Percentiles rank a stretch among this genome's conserved stretches.
Conservation (phyloP, 192 early-diverging fungal species). For the Linderina pennispora region DNA sequence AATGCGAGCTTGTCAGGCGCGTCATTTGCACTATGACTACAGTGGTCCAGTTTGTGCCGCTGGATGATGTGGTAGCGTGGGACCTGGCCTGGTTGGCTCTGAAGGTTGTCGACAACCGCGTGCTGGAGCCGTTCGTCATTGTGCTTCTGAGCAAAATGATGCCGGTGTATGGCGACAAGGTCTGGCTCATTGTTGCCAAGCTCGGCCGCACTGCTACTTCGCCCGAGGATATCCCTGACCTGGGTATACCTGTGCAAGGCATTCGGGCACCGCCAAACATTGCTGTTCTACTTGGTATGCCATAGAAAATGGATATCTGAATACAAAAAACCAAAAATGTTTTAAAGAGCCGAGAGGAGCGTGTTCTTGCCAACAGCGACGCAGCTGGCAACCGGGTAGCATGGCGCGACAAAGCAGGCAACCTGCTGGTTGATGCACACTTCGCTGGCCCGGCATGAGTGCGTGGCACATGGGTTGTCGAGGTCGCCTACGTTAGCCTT, state of each 20-base stretch:
- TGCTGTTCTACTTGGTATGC: conserved; percentile 5
- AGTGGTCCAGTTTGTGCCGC: conserved; percentile 19
- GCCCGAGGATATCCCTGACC: conserved; percentile 4
- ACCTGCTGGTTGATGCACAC: conserved; percentile 7
- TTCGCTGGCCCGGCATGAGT: conserved; percentile 2
- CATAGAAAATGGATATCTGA: neutral
- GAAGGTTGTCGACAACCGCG: conserved; percentile 4
- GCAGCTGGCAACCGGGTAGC: conserved; percentile 9
- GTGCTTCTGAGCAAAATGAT: conserved; percentile 23
- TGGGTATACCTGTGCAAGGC: conserved; percentile 5
- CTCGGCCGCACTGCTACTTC: conserved; percentile 2
- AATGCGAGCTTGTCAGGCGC: conserved; percentile 5
- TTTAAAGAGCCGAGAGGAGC: neutral
- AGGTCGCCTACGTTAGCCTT: conserved; percentile 1
- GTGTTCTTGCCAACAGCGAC: conserved; percentile 2
- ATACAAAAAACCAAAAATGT: too few relatives aligned
- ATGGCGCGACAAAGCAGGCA: conserved; percentile 14
- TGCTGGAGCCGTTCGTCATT: conserved; percentile 1
- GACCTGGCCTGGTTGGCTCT: conserved; percentile 8
- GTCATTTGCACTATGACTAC: conserved; percentile 22
- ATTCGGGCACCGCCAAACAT: conserved; percentile 12
- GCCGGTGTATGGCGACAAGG: conserved; percentile 31
- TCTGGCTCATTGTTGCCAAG: conserved; percentile 34
- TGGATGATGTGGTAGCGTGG: conserved; percentile 30
- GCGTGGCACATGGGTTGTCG: conserved; percentile 4